These are phyloP conservation scores for Melaleuca alternifolia DNA, from an alignment of 345 rosid species.

Conservation along the genomic window DNA sequence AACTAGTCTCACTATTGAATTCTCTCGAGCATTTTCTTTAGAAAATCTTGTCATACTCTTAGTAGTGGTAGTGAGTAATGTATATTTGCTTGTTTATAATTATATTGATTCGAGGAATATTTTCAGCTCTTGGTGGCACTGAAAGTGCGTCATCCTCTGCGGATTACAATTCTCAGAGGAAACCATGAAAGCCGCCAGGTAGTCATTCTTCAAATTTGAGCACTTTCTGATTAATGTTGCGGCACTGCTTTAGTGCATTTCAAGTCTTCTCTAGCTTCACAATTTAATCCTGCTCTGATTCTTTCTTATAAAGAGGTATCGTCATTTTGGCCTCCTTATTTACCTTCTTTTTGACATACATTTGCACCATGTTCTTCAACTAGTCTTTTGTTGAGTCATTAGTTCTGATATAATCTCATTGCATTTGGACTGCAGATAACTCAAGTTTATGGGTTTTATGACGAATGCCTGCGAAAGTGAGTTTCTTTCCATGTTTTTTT, in stretches of 20 bases:
- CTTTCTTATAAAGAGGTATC: background rate
- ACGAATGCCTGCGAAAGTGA: constrained; percentile 97
- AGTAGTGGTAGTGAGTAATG: background rate
- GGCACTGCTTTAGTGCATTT: background rate
- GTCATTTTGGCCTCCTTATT: background rate
- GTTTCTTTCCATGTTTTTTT: constrained; percentile 16
- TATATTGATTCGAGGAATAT: background rate
- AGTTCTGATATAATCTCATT: background rate
- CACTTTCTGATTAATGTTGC: background rate
- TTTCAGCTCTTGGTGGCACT: constrained; percentile 76
- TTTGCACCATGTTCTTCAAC: background rate
- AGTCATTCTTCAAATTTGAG: background rate
- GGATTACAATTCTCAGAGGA: constrained; percentile 95
- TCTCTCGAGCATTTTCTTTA: background rate
- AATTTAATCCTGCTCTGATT: background rate
- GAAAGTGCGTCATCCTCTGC: constrained; percentile 76
- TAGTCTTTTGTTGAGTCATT: background rate
- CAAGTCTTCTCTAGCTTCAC: background rate
- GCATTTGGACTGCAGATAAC: constrained; percentile 58
- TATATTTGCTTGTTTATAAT: background rate
- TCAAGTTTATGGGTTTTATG: constrained; percentile 98
- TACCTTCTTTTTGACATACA: background rate
- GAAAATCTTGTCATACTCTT: background rate
- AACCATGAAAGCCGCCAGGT: constrained; percentile 99
- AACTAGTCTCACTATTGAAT: background rate